Evolutionary conservation across 2,329 filamentous ascomycete genomes (phyloP).

Genomic region (Talaromyces sp.): DNA sequence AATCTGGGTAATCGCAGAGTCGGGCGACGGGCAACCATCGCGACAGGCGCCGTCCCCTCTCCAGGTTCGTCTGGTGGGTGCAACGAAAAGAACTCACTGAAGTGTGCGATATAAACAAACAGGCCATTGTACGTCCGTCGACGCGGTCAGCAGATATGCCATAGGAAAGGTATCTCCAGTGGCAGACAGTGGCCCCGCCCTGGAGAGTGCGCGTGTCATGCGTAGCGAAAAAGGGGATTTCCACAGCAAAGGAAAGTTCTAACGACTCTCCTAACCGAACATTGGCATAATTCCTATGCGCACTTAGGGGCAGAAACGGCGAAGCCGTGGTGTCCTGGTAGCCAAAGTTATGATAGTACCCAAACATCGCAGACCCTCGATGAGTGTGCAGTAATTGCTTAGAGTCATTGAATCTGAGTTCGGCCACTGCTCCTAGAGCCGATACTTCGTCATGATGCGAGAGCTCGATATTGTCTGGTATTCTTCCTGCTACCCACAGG

Average conservation of each 20-base stretch:
- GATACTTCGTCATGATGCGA: not conserved
- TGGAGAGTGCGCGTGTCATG: slow-evolving; percentile 28
- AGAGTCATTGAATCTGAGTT: slow-evolving; percentile 39
- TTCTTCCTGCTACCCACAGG: not conserved
- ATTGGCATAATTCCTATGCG: slow-evolving; percentile 11
- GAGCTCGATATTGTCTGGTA: not conserved
- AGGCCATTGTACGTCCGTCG: slow-evolving; percentile 38
- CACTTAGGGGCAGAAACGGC: not conserved
- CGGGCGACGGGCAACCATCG: slow-evolving; percentile 39
- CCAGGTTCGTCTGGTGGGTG: slow-evolving; percentile 37
- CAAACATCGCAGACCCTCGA: slow-evolving; percentile 35
- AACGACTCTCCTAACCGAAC: not conserved
- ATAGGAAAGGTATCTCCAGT: slow-evolving; percentile 43
- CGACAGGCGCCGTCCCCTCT: slow-evolving; percentile 41
- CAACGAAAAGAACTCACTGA: slow-evolving; percentile 31
- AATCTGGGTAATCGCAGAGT: slow-evolving; percentile 36
- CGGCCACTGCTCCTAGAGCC: slow-evolving; percentile 26
- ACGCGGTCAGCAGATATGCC: slow-evolving; percentile 38
- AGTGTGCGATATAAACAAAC: slow-evolving; percentile 38
- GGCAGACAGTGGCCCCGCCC: slow-evolving; percentile 28
- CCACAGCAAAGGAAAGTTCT: slow-evolving; percentile 37
- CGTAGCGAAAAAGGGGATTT: slow-evolving; percentile 41
- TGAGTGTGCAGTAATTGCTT: slow-evolving; percentile 40
- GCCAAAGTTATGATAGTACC: slow-evolving; percentile 34
- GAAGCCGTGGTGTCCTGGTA: not conserved